Percentiles rank a stretch among this genome's conserved stretches.
phyloP scores from a whole-genome alignment of 139 green algal species.

The Coelastrella sp. region DNA sequence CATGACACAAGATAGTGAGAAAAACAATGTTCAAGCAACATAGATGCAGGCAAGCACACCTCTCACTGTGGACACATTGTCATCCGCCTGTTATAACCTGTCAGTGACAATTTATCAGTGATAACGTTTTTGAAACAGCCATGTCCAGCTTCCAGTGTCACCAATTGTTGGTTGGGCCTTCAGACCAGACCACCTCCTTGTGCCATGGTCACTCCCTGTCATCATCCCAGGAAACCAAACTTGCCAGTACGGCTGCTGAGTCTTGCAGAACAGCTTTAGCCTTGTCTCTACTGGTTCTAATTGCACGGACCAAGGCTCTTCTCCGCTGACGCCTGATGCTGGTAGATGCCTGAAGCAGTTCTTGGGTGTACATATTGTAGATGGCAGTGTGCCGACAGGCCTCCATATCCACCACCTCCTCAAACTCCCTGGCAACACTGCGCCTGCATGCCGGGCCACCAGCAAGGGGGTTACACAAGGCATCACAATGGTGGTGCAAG shows the following conservation, averaged over 20 bases:
- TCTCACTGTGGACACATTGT: too few relatives aligned
- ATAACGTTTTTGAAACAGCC: too few relatives aligned
- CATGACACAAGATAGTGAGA: too few relatives aligned
- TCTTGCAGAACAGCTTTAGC: neutral
- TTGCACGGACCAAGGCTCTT: neutral
- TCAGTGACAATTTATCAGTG: too few relatives aligned
- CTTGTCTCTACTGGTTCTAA: neutral
- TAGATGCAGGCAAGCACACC: too few relatives aligned
- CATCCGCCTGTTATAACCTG: too few relatives aligned
- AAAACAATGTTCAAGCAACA: too few relatives aligned
- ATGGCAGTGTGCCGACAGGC: slow-evolving; percentile 8
- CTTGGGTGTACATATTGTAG: neutral
- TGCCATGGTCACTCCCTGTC: neutral
- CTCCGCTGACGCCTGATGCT: neutral
- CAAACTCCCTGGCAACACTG: neutral
- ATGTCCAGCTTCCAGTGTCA: too few relatives aligned
- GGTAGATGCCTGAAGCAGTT: slow-evolving; percentile 29
- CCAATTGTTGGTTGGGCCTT: too few relatives aligned
- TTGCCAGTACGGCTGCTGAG: neutral
- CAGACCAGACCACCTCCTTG: too few relatives aligned
- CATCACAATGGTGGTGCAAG: too few relatives aligned
- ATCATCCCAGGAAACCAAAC: neutral
- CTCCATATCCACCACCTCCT: neutral
- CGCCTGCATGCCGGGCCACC: neutral
- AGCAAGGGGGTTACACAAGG: too few relatives aligned